A percentile compares a stretch with the other conserved stretches of the same genome.
phyloP scores from a whole-genome alignment of 257 asterid genomes.

The Echites panduratus region DNA sequence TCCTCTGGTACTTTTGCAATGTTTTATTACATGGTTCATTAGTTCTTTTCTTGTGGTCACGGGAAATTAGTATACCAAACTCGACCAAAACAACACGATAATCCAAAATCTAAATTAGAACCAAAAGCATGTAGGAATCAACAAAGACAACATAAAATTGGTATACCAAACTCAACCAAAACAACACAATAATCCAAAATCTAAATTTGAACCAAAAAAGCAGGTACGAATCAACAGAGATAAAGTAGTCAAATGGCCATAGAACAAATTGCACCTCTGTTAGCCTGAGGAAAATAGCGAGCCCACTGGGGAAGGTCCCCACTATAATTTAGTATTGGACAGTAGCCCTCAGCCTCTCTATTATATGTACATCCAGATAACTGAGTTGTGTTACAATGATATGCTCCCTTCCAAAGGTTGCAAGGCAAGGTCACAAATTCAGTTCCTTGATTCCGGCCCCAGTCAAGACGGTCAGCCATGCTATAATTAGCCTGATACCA shows the following conservation, averaged over 20 bases:
- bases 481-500: slow-evolving; percentile 95
- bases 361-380: slow-evolving; percentile 91
- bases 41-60: not conserved
- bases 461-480: slow-evolving; percentile 86
- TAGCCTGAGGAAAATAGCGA: slow-evolving; percentile 83
- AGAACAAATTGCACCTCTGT: slow-evolving; percentile 47
- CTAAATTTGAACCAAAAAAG: not conserved
- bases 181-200: not conserved
- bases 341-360: slow-evolving; percentile 95
- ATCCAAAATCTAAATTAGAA: not conserved
- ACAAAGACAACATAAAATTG: no score
- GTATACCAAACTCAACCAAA: not conserved
- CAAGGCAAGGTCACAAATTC: slow-evolving; percentile 82
- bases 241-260: not conserved
- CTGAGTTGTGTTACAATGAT: slow-evolving; percentile 87
- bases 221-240: not conserved
- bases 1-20: not conserved
- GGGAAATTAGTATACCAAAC: not conserved
- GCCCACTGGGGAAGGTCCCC: slow-evolving; percentile 98
- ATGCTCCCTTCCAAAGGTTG: slow-evolving; percentile 88
- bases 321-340: slow-evolving; percentile 84
- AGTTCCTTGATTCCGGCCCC: slow-evolving; percentile 92
- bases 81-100: not conserved
- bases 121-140: not conserved
- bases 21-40: not conserved